phyloP scores from a whole-genome alignment of 192 early-diverging fungal genomes.

The Coemansia reversa region DNA sequence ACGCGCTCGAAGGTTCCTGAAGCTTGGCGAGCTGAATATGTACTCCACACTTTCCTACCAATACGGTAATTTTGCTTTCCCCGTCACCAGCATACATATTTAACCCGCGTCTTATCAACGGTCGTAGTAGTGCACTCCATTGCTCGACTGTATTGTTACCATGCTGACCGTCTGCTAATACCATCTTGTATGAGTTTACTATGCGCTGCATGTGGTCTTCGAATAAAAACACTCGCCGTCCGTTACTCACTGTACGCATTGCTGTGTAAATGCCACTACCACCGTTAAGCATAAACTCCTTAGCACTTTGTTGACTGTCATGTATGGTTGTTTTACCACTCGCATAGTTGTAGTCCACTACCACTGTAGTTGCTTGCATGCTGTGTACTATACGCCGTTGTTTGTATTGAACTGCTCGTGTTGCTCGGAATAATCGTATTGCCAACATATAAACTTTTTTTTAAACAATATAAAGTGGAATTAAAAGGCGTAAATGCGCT shows the following conservation, averaged over 20 bases:
- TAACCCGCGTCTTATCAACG: constrained; percentile 34
- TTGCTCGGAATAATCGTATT: background rate
- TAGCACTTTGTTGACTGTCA: constrained; percentile 19
- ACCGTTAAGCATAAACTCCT: constrained; percentile 45
- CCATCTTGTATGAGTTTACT: constrained; percentile 27
- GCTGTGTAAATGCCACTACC: constrained; percentile 44
- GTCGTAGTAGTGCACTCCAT: constrained; percentile 33
- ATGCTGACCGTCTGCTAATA: constrained; percentile 9
- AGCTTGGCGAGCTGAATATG: constrained; percentile 29
- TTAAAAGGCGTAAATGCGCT: too few species aligned
- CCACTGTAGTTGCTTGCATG: constrained; percentile 21
- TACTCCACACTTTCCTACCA: constrained; percentile 22
- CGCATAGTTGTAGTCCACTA: constrained; percentile 32
- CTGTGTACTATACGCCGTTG: background rate
- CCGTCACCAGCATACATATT: constrained; percentile 2
- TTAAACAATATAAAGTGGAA: too few species aligned
- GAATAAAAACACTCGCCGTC: constrained; percentile 36
- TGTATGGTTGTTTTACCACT: constrained; percentile 15
- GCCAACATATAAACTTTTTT: background rate
- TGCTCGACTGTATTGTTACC: constrained; percentile 12
- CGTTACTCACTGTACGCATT: constrained; percentile 38
- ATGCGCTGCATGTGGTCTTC: constrained; percentile 49
- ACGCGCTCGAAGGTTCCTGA: background rate
- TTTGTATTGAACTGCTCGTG: background rate
- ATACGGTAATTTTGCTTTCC: constrained; percentile 40